Percentiles rank a stretch among this genome's conserved stretches.
Conservation (phyloP, 305 asterid species). For the Fraxinus latifolia region DNA sequence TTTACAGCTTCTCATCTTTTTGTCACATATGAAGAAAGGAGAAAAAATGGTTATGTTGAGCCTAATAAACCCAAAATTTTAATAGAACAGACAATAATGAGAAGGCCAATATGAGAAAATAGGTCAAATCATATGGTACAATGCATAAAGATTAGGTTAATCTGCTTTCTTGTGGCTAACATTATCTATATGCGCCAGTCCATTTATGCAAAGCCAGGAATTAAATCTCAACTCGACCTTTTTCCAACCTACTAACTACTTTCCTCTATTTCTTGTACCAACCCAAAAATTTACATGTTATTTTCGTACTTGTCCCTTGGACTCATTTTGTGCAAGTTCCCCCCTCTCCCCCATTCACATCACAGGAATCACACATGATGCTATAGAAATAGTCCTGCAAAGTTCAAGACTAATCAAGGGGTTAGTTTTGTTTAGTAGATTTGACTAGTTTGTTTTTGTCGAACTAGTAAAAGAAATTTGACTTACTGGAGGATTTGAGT, state of each 20-base stretch:
- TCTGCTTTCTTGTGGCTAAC: conserved; percentile 25
- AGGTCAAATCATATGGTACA: conserved; percentile 24
- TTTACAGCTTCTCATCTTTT: conserved; percentile 32
- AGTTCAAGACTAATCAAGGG: neutral
- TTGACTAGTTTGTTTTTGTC: conserved; percentile 1
- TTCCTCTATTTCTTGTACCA: conserved; percentile 12
- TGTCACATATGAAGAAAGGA: conserved; percentile 26
- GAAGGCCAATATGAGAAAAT: conserved; percentile 28
- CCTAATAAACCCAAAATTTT: conserved; percentile 15
- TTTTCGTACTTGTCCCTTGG: conserved; percentile 23
- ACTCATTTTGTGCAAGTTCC: conserved; percentile 13
- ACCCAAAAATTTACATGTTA: conserved; percentile 17
- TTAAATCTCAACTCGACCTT: conserved; percentile 30
- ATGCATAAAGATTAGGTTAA: conserved; percentile 28
- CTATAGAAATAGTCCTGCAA: neutral
- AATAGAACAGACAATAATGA: conserved; percentile 23
- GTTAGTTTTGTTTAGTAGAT: neutral
- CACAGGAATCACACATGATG: neutral
- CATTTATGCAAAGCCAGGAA: conserved; percentile 37
- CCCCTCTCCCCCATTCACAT: neutral
- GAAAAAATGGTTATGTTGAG: neutral
- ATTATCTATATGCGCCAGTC: conserved; percentile 35
- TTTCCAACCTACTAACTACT: conserved; percentile 16
- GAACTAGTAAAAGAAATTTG: conserved; percentile 1
- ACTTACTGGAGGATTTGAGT: conserved; percentile 21